Evolutionary conservation across 495 filamentous ascomycete species (phyloP), one percentile per base, ranked within the genome.

Genomic region (Alectoria sarmentosa): DNA sequence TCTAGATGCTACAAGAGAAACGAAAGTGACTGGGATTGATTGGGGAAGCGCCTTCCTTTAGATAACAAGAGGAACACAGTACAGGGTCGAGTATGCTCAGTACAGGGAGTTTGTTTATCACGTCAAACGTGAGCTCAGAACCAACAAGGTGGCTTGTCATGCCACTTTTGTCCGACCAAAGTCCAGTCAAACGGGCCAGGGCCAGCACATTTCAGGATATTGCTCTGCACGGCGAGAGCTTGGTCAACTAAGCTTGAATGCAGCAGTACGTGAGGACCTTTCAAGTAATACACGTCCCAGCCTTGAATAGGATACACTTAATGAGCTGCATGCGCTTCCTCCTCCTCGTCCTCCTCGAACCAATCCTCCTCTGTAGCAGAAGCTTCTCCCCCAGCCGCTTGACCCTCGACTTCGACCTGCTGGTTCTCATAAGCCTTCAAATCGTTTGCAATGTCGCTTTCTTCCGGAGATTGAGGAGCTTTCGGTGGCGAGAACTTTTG

Each of bases 381-480:
- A 38, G 78, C 77, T 73, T 83, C 83, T 49, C 80, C 90, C 42
- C 73, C 74, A 64, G 75, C 74, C 44, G 80, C 78, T 78, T 91
- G 87, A 65, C 93, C 93, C 82, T 99, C 94, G 69, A 98, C 86
- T 78, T 99, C 94, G 63, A 98, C 92, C 63, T 87, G 83, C 82
- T 92, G 89, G 70, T 77, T 80, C 85, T 98, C 92, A 83, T 99
- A 99, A 67, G 88, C 83, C 80, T 93, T 89, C 74, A 99, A 75
- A 74, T 93, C 91, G 73, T 83, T 86, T 71, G 92, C 90, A 55
- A 98, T 86, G 77, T 94, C 90, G 77, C 86, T 78, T 82, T 97
- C 93, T 78, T 96, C 93, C 72, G 94, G 94, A 34, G 90, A 91
- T 74, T 81, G 79, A 67, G 94, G 93, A 15, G 91, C 71, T 74